Evolutionary conservation across 805 yeast species (phyloP), one percentile per base, ranked within the genome.

Genomic region (Vanderwaltozyma yarrowii): DNA sequence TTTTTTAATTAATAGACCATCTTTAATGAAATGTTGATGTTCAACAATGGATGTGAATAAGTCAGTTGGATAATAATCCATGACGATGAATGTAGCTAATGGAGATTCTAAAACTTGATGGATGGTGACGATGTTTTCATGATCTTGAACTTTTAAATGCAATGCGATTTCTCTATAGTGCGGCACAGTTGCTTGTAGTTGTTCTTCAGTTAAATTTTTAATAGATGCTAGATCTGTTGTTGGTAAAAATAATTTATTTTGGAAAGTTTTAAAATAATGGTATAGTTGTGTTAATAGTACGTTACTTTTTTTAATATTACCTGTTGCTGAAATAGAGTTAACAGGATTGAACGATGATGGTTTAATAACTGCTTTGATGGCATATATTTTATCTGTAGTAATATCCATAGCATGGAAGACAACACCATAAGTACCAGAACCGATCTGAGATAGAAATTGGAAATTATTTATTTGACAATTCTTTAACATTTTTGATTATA

Each of bases 1-100:
- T 44, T 67, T 69, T 55, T 74, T 77, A 53, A 72, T 70, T 43
- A 65, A 54, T 23, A 54, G 52, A 6, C 76, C 76, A 42, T 73
- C 72, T 31, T 70, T 62, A 33, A 62, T 59, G 46, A 85, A 86
- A 35, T 74, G 68, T 47, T 76, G 73, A 31, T 71, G 64, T 42
- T 82, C 94, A 34, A 88, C 89, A 38, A 89, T 88, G 37, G 85
- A 79, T 35, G 79, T 73, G 59, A 89, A 92, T 43, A 89, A 68
- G 56, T 89, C 98, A 34, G 94, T 95, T 19, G 80, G 74, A 54
- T 71, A 82, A 58, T 84, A 86, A 57, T 89, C 97, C 85, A 89
- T 79, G 8, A 89, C 70, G 16, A 86, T 77, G 49, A 84, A 78
- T 17, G 64, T 50, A 3, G 79, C 78, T 27, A 68, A 59, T 36